Base-by-base conservation (phyloP, 202 grass and related monocot genomes). In the Carex sylvatica region DNA sequence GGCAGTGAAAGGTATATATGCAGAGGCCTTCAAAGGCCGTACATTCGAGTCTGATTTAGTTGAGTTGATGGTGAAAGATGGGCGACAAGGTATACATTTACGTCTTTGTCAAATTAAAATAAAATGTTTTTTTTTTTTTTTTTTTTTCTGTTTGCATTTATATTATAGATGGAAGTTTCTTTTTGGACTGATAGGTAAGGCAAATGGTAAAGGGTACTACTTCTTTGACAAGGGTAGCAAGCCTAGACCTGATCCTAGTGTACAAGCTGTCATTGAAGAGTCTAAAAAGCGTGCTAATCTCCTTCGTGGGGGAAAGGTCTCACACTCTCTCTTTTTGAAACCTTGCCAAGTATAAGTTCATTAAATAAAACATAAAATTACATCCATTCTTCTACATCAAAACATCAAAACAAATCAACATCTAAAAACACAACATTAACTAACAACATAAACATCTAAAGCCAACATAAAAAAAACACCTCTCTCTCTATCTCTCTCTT, bases 201-300 rank as follows among this genome's bases (percentile, higher is more conserved):
- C 4, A 5, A 99, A 99, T 69, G 93, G 93, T 22, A 99, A 99
- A 89, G 93, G 97, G 62, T 99, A 93, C 67, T 99, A 99, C 73
- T 82, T 91, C 54, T 93, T 92, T 87, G 93, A 99, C 85, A 99
- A 93, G 89, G 97, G 97, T 18, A 89, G 70, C 76, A 99, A 94
- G 85, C 97, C 97, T 83, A 95, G 88, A 79, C 97, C 97, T 73
- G 97, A 99, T 82, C 97, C 93, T 62, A 93, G 83, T 80, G 79
- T 99, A 51, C 88, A 96, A 83, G 60, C 78, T 69, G 85, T 99
- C 20, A 90, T 99, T 23, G 93, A 92, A 16, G 91, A 99, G 80
- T 99, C 86, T 82, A 83, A 65, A 88, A 99, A 84, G 81, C 70
- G 19, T 23, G 20, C 83, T 58, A 99, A 92, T 69, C 47, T 47